Percentiles rank a stretch among this genome's conserved stretches.
phyloP scores from a whole-genome alignment of 495 filamentous ascomycete species.

The Neurospora sp. region DNA sequence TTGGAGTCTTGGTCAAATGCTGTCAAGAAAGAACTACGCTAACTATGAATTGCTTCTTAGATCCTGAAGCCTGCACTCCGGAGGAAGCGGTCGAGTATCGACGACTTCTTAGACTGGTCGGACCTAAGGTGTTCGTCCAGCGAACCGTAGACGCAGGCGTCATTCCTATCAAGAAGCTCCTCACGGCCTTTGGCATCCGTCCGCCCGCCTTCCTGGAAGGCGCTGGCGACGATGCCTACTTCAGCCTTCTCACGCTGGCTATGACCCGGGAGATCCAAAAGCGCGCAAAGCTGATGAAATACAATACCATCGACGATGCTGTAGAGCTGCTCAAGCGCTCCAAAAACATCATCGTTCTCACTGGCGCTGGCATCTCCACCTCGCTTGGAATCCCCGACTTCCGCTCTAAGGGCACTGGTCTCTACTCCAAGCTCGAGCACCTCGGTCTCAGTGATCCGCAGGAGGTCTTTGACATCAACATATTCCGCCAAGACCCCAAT shows the following conservation, averaged over 20 bases:
- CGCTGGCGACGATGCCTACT: slow-evolving; percentile 62
- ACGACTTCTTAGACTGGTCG: slow-evolving; percentile 60
- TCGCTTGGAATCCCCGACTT: slow-evolving; percentile 88
- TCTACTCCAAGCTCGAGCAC: slow-evolving; percentile 77
- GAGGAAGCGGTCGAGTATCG: slow-evolving; percentile 63
- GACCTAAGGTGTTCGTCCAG: slow-evolving; percentile 64
- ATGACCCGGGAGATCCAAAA: slow-evolving; percentile 76
- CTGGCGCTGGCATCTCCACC: slow-evolving; percentile 87
- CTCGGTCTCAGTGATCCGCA: slow-evolving; percentile 70
- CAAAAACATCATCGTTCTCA: slow-evolving; percentile 84
- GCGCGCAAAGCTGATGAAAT: slow-evolving; percentile 66
- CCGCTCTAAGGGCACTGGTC: slow-evolving; percentile 70
- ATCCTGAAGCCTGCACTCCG: slow-evolving; percentile 55
- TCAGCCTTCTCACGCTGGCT: slow-evolving; percentile 61
- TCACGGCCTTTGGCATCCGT: slow-evolving; percentile 82
- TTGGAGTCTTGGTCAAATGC: neutral
- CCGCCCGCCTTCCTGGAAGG: slow-evolving; percentile 71
- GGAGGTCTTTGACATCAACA: slow-evolving; percentile 83
- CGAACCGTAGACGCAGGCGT: slow-evolving; percentile 57
- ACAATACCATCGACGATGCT: slow-evolving; percentile 84
- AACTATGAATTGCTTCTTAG: slow-evolving; percentile 5
- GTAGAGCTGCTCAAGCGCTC: slow-evolving; percentile 62
- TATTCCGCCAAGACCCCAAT: slow-evolving; percentile 77
- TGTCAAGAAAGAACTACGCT: neutral
- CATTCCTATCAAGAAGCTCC: slow-evolving; percentile 71